Evolutionary conservation across 495 filamentous ascomycete genomes (phyloP), one percentile per base, ranked within the genome.

Genomic region (Elaphomyces granulatus): DNA sequence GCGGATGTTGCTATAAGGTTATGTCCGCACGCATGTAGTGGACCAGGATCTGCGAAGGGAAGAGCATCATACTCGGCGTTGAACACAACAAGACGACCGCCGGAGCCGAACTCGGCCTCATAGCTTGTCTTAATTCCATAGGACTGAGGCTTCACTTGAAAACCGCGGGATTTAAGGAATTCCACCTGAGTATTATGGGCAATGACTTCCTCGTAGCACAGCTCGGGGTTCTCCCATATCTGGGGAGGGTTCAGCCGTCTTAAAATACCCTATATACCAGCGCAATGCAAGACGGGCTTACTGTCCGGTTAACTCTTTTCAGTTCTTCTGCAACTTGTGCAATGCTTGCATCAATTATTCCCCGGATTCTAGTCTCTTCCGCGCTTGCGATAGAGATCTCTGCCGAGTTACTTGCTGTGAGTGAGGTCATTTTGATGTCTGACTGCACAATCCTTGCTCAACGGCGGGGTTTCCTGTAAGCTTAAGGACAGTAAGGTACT

Each of bases 1-100:
- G 77, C 80, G 15, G 68, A 69, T 0, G 66, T 78, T 4, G 77
- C 70, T 43, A 81, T 83, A 1, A 83, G 70, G 40, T 81, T 81
- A 54, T 81, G 78, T 4, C 78, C 77, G 41, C 77, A 81, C 0
- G 76, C 75, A 46, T 83, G 78, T 6, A 28, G 23, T 6, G 23
- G 23, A 26, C 75, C 78, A 28, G 81, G 71, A 2, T 49, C 61
- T 28, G 23, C 23, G 12, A 28, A 28, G 0, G 74, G 74, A 15
- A 77, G 58, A 0, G 72, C 71, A 43, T 77, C 73, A 32, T 67
- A 67, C 49, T 68, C 64, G 0, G 61, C 64, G 37, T 65, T 65
- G 53, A 66, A 64, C 33, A 61, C 65, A 43, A 67, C 48, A 32
- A 61, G 40, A 0, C 61, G 63, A 0, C 67, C 60, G 0, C 59